Conservation (phyloP, 306 rosid genomes). For the Spatholobus suberectus region DNA sequence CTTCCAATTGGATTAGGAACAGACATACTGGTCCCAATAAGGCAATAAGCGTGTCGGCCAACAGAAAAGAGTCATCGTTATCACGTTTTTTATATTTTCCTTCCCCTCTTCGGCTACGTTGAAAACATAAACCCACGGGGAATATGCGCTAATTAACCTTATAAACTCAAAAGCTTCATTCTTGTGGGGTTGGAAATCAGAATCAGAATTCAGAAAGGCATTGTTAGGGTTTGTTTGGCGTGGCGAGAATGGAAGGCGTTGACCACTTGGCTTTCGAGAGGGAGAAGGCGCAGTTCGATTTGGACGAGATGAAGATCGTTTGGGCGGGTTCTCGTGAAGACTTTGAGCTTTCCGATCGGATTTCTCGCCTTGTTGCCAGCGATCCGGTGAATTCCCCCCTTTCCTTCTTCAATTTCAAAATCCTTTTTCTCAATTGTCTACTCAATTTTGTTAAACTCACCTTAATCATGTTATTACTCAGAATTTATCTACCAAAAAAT, state of each 20-base stretch:
- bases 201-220: not conserved
- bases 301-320: constrained; percentile 79
- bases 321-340: constrained; percentile 87
- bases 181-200: no score
- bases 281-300: constrained; percentile 77
- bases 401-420: not conserved
- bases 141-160: no score
- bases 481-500: not conserved
- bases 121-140: no score
- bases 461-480: not conserved
- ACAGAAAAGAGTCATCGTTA: no score
- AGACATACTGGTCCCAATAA: no score
- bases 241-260: constrained; percentile 51
- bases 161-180: no score
- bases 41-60: no score
- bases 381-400: constrained; percentile 70
- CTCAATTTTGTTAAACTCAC: not conserved
- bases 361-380: constrained; percentile 80
- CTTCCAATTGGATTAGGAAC: not conserved
- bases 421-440: not conserved
- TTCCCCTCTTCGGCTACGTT: no score
- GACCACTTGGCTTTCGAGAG: constrained; percentile 82
- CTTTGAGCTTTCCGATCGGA: constrained; percentile 75
- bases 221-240: not conserved
- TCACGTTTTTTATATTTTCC: no score